These are phyloP conservation scores for Berberis vulgaris DNA, from an alignment of 164 flowering plant species.

Conservation along the genomic window DNA sequence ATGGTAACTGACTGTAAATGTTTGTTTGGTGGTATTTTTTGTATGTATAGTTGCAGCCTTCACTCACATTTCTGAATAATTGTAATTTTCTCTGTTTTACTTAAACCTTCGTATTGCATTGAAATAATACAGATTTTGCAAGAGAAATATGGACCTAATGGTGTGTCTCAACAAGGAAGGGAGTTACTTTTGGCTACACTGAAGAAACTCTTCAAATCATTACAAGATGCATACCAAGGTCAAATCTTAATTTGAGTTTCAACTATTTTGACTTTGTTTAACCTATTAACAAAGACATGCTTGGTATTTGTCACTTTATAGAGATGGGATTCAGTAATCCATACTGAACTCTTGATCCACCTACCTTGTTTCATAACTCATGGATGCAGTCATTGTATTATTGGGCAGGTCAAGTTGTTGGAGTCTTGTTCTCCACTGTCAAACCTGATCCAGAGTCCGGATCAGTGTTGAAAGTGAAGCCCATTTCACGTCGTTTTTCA, in stretches of 20 bases:
- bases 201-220: slow-evolving; percentile 36
- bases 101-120: background rate
- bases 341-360: background rate
- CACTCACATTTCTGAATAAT: background rate
- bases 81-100: background rate
- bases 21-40: no score
- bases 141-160: slow-evolving; percentile 48
- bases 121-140: slow-evolving; percentile 41
- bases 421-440: slow-evolving; percentile 34
- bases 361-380: background rate
- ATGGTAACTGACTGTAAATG: no score
- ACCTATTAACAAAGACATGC: background rate
- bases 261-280: background rate
- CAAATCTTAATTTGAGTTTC: background rate
- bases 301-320: background rate
- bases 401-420: slow-evolving; percentile 75
- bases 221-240: slow-evolving; percentile 64
- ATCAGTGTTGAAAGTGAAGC: slow-evolving; percentile 34
- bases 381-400: background rate
- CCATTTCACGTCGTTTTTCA: slow-evolving; percentile 29
- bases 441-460: slow-evolving; percentile 22
- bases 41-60: background rate
- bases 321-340: background rate
- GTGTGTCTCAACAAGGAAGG: slow-evolving; percentile 41
- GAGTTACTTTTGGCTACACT: slow-evolving; percentile 42